These are phyloP conservation scores for Tirmania nivea DNA, from an alignment of 495 filamentous ascomycete species.

Conservation along the genomic window DNA sequence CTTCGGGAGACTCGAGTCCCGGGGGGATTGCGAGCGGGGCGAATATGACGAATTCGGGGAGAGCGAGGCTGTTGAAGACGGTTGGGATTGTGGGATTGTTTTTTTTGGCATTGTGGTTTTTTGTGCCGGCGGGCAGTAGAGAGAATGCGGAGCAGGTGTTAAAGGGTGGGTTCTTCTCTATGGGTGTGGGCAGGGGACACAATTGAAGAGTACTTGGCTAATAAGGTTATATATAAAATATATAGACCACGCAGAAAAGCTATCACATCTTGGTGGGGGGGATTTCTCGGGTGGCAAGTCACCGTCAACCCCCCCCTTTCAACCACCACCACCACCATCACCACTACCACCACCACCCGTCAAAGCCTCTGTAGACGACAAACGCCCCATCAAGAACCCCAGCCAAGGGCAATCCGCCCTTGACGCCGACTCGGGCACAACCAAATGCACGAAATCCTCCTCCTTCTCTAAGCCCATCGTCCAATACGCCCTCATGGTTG, in stretches of 20 bases:
- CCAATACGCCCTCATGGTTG: constrained; percentile 96
- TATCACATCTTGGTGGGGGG: too few relatives aligned
- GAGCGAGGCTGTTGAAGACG: constrained; percentile 41
- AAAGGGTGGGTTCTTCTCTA: constrained; percentile 18
- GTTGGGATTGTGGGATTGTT: constrained; percentile 39
- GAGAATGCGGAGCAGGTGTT: constrained; percentile 13
- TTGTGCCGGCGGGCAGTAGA: constrained; percentile 30
- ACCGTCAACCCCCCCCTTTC: not conserved
- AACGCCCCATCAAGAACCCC: not conserved
- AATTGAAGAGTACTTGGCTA: too few relatives aligned
- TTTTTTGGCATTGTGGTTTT: constrained; percentile 36
- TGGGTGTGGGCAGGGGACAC: too few relatives aligned
- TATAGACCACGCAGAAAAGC: too few relatives aligned
- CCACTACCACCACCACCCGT: constrained; percentile 1
- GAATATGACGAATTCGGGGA: constrained; percentile 24
- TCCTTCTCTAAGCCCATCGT: constrained; percentile 76
- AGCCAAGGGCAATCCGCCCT: constrained; percentile 28
- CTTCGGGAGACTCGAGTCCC: constrained; percentile 5
- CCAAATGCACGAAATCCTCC: constrained; percentile 59
- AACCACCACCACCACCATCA: not conserved
- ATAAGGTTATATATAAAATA: too few relatives aligned
- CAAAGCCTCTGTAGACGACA: constrained; percentile 10
- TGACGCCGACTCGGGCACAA: constrained; percentile 38
- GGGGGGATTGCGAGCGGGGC: constrained; percentile 4
- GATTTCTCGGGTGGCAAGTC: too few relatives aligned